Base-by-base conservation (phyloP, 306 rosid species). In the Rubus parviflorus region DNA sequence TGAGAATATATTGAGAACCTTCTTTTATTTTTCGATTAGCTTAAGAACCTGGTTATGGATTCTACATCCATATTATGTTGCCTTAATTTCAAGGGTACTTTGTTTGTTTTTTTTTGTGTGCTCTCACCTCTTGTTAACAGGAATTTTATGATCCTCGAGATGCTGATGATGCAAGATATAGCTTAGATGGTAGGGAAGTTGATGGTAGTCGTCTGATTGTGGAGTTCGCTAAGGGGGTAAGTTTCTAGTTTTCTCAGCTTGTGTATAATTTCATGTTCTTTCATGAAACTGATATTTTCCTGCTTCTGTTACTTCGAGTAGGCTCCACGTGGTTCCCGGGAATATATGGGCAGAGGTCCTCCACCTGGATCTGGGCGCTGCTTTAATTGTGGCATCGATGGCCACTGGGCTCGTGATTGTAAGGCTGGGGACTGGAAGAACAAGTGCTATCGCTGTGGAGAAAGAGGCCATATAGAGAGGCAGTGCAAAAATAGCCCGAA, bases 311-410 rank as follows among this genome's bases (percentile, higher is more conserved):
- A n/a, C 20, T 37, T 25, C 57, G 67, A 77, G 15, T 54, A 91
- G 97, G 92, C 66, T 38, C 97, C 97, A 8, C 92, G 97, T 19
- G 92, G 97, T 57, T 91, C 97, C 52, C 88, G 94, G 13, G 94
- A 89, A 72, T 85, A 83, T 80, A 42, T 86, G 61, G 97, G 94
- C 40, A 84, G 97, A 74, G 94, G 94, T 37, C 94, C 97, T 35
- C 86, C 97, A 61, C 97, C 97, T 82, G 97, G 97, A 67, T 86
- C 97, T 75, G 97, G 97, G 8, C 97, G 97, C 58, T 91, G 97
- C 85, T 91, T 91, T 80, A 91, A 91, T 73, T 91, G 97, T 41
- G 97, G 97, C 68, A 74, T 91, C 75, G 97, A 91, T 81, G 97
- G 97, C 17, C 97, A 91, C 22, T 91, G 97, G 97, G 97, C 94